phyloP scores from a whole-genome alignment of 2,329 filamentous ascomycete genomes.

The Penicillium sclerotigenum region DNA sequence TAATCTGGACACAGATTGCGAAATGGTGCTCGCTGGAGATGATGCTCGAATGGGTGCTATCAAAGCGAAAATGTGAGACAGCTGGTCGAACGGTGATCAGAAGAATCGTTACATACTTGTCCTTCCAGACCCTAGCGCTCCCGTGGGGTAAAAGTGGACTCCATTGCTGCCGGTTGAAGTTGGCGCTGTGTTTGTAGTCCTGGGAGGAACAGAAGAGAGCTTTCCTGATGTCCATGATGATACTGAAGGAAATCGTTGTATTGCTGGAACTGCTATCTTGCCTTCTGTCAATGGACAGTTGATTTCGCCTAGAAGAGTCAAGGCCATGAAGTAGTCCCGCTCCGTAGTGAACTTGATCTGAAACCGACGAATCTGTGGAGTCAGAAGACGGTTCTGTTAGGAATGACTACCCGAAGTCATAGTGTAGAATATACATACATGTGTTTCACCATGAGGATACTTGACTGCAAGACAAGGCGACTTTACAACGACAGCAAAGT shows the following conservation, averaged over 20 bases:
- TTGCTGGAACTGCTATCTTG: conserved; percentile 23
- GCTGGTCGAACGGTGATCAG: neutral
- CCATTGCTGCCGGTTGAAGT: conserved; percentile 8
- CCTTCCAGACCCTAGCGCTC: neutral
- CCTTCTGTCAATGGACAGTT: conserved; percentile 46
- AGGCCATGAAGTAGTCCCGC: conserved; percentile 41
- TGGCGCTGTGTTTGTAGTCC: neutral
- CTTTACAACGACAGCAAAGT: conserved; percentile 44
- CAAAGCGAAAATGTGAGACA: neutral
- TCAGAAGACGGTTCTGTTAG: neutral
- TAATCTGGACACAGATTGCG: neutral
- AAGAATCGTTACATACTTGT: conserved; percentile 9
- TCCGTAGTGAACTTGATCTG: conserved; percentile 45
- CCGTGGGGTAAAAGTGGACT: conserved; percentile 1
- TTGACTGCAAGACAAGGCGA: conserved; percentile 47
- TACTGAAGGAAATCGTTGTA: conserved; percentile 23
- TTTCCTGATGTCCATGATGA: conserved; percentile 27
- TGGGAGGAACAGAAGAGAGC: conserved; percentile 7
- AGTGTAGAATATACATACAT: conserved; percentile 22
- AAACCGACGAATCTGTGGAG: conserved; percentile 41
- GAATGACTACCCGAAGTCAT: neutral
- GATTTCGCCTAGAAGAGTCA: conserved; percentile 42
- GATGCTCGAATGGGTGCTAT: conserved; percentile 11
- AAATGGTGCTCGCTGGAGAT: conserved; percentile 4
- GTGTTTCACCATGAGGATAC: conserved; percentile 35